Conservation (phyloP, 164 flowering plant genomes). For the Piper betle region DNA sequence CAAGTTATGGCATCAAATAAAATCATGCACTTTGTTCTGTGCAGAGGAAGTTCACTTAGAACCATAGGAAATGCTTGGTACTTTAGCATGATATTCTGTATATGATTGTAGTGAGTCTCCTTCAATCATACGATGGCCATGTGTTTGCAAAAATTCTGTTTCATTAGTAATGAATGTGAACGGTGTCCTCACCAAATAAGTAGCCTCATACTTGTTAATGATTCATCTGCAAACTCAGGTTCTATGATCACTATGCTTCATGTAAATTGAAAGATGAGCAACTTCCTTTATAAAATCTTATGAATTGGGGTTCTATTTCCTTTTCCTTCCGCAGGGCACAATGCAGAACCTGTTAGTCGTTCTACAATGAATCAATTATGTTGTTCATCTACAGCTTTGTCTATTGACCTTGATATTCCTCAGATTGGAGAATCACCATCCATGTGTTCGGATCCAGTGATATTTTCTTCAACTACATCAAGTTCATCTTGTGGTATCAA, state of each 20-base stretch:
- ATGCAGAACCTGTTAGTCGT: conserved; percentile 1
- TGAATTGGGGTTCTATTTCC: background rate
- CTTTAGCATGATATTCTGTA: too few species aligned
- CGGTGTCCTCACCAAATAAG: too few species aligned
- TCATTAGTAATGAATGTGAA: too few species aligned
- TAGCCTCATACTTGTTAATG: background rate
- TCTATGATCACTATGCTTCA: too few species aligned
- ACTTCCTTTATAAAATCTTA: too few species aligned
- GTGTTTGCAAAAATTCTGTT: too few species aligned
- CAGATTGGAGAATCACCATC: conserved; percentile 20
- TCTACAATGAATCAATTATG: conserved; percentile 6
- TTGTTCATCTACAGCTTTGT: background rate
- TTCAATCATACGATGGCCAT: too few species aligned
- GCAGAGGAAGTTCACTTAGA: background rate
- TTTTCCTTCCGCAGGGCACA: conserved; percentile 18
- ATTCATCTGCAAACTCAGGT: background rate
- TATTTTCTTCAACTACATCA: background rate
- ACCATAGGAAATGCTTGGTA: background rate
- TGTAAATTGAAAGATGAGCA: too few species aligned
- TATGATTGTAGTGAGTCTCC: too few species aligned
- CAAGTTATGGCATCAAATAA: background rate
- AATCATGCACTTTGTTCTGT: too few species aligned
- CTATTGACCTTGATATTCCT: conserved; percentile 29
- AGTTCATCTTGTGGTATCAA: background rate
- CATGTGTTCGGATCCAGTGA: background rate